Conservation (phyloP, 2,329 filamentous ascomycete species). For the Sporothrix mexicana region DNA sequence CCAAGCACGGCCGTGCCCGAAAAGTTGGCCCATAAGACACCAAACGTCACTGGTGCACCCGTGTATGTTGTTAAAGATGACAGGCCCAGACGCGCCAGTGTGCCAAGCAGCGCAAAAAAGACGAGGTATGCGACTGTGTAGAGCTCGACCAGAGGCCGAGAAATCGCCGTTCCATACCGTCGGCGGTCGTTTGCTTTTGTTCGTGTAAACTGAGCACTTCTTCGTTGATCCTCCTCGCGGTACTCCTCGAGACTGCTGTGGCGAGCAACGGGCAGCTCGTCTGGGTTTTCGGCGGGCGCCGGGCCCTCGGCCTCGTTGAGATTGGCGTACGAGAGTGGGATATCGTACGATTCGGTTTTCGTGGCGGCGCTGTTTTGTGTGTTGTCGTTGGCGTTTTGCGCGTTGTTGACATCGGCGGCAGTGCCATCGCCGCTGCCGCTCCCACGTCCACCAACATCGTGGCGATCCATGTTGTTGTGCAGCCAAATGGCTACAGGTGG, state of each 20-base stretch:
- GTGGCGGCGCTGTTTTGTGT: background rate
- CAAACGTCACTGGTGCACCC: slow-evolving; percentile 74
- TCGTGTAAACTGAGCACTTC: background rate
- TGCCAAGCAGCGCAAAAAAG: slow-evolving; percentile 84
- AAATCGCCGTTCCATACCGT: slow-evolving; percentile 45
- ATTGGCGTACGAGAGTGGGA: slow-evolving; percentile 50
- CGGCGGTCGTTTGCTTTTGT: background rate
- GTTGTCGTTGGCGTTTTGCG: background rate
- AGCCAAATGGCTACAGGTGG: background rate
- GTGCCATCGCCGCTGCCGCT: background rate
- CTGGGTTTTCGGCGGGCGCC: slow-evolving; percentile 53
- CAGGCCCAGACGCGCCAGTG: slow-evolving; percentile 80
- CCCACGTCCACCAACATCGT: background rate
- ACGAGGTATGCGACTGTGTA: slow-evolving; percentile 83
- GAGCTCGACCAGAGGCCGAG: slow-evolving; percentile 60
- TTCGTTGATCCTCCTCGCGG: slow-evolving; percentile 40
- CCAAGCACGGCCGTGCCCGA: slow-evolving; percentile 82
- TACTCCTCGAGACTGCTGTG: slow-evolving; percentile 51
- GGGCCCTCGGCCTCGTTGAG: slow-evolving; percentile 51
- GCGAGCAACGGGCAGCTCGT: slow-evolving; percentile 46
- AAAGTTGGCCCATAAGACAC: slow-evolving; percentile 87
- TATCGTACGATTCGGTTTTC: slow-evolving; percentile 42
- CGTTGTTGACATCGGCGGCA: background rate
- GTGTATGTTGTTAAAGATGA: slow-evolving; percentile 81
- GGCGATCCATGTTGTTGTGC: background rate